Base-by-base conservation (phyloP, 306 rosid species). In the Sicyos baderoa region DNA sequence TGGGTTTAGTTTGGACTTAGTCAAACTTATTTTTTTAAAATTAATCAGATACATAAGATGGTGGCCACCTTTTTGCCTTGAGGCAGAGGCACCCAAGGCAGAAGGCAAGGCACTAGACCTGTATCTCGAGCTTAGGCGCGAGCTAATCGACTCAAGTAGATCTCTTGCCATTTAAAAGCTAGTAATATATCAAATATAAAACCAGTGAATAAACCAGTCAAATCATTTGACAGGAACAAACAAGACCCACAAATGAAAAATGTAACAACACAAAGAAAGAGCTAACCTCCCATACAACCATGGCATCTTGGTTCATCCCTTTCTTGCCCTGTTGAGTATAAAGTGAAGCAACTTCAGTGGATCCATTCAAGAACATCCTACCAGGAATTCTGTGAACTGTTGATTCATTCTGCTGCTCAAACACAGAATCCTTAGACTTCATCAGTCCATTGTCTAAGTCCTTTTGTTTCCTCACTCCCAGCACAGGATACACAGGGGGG, bases 251-350 rank as follows among this genome's bases (percentile, higher is more conserved):
- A 61, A 7, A 35, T 61, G 68, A 61, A n/a, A 57, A 2, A 61
- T 35, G 13, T 35, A 13, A 22, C 10, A 64, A 64, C 70, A 65
- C 14, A 65, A 65, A 52, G 10, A 70, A 76, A 50, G 70, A 76
- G 77, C 84, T 79, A 60, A 91, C 97, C 98, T 92, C 95, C 96
- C 98, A 92, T 76, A 92, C 91, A 78, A 92, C 9, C 96, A 92
- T 92, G 76, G 98, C 98, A 74, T 92, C 98, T 76, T 92, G 98
- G 76, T 92, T 92, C 74, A 95, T 79, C 35, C 96, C 98, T 77
- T 92, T 92, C 80, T 87, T 92, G 74, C 98, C 98, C 75, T 89
- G 98, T 71, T 89, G 96, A 35, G 98, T 87, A 72, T 84, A 84
- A 80, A 92, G 66, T 61, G 98, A 87, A 2, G 96, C 93, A 64